phyloP scores from a whole-genome alignment of 495 filamentous ascomycete genomes.

The Aspergillus diversus region DNA sequence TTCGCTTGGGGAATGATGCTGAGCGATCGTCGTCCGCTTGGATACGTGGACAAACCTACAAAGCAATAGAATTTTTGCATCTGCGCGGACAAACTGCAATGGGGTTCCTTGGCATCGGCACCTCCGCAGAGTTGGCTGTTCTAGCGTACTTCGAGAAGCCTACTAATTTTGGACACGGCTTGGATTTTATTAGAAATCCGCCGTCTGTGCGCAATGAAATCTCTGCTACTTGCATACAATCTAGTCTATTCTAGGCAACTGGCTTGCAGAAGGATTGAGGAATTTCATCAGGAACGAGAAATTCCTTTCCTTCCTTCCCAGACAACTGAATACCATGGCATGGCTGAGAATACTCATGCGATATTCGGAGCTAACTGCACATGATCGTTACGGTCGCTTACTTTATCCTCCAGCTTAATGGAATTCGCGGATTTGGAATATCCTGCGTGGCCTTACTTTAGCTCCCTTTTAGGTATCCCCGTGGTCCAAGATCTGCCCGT shows the following conservation, averaged over 20 bases:
- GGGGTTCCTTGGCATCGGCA: conserved; percentile 9
- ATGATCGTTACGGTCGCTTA: too few relatives aligned
- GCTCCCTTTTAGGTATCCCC: too few relatives aligned
- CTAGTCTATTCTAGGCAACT: not conserved
- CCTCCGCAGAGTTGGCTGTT: conserved; percentile 13
- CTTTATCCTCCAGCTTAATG: too few relatives aligned
- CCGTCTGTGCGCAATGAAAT: conserved; percentile 12
- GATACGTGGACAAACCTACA: not conserved
- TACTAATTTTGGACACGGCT: conserved; percentile 20
- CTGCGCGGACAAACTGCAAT: not conserved
- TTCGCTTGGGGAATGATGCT: too few relatives aligned
- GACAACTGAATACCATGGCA: too few relatives aligned
- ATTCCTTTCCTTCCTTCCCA: conserved; percentile 1
- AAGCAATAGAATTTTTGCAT: not conserved
- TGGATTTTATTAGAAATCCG: not conserved
- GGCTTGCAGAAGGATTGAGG: not conserved
- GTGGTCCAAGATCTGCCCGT: too few relatives aligned
- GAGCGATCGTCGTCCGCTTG: too few relatives aligned
- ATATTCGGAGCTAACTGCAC: too few relatives aligned
- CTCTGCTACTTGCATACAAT: conserved; percentile 4
- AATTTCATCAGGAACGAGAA: not conserved
- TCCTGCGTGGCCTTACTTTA: too few relatives aligned
- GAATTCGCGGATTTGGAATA: too few relatives aligned
- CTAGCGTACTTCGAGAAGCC: conserved; percentile 17
- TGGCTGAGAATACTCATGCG: too few relatives aligned